Evolutionary conservation across 805 yeast genomes (phyloP).

Genomic region (Ogataea wickerhamii): DNA sequence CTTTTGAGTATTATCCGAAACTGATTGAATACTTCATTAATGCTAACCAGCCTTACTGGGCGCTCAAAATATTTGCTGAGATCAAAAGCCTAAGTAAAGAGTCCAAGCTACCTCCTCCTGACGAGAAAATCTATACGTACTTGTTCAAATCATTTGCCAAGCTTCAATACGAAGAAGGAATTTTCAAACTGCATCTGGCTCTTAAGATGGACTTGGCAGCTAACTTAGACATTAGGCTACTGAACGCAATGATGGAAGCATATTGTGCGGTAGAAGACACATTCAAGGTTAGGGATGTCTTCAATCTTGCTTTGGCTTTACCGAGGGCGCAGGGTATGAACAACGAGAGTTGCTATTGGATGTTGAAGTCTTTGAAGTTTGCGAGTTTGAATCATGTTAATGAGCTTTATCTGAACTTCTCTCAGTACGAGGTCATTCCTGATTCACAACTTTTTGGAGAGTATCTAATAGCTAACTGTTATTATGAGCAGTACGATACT

Average conservation of each 20-base stretch:
- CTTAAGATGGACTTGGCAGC: conserved; percentile 60
- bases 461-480: conserved; percentile 66
- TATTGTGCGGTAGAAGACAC: conserved; percentile 56
- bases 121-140: conserved; percentile 53
- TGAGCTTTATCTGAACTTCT: conserved; percentile 58
- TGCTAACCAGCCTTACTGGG: conserved; percentile 54
- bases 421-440: conserved; percentile 51
- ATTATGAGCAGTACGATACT: conserved; percentile 53
- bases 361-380: conserved; percentile 60
- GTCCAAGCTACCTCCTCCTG: conserved; percentile 49
- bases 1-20: conserved; percentile 56
- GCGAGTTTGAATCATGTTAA: conserved; percentile 52
- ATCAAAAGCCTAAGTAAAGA: conserved; percentile 53
- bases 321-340: conserved; percentile 52
- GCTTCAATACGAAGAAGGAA: conserved; percentile 58
- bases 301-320: conserved; percentile 53
- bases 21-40: conserved; percentile 55
- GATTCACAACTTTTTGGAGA: conserved; percentile 52
- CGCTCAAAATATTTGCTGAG: conserved; percentile 58
- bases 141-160: conserved; percentile 61
- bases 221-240: conserved; percentile 51
- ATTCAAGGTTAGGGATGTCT: conserved; percentile 53
- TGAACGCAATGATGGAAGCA: conserved; percentile 63
- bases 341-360: conserved; percentile 60
- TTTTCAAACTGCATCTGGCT: conserved; percentile 57